phyloP scores from a whole-genome alignment of 108 stramenopile species.

The Conticribra guillardii region DNA sequence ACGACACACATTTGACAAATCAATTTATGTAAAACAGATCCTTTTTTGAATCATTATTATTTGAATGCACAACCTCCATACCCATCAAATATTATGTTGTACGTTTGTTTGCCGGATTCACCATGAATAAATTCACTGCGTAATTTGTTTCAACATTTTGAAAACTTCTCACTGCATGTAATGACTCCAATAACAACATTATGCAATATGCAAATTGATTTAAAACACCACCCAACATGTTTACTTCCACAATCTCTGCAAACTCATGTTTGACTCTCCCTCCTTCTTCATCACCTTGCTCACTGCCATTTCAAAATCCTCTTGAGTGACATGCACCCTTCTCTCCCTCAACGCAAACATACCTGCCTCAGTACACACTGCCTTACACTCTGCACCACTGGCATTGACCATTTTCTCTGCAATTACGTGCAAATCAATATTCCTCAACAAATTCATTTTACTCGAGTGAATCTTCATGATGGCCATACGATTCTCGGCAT shows the following conservation, averaged over 20 bases:
- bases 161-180: too few relatives aligned
- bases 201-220: too few relatives aligned
- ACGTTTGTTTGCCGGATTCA: too few relatives aligned
- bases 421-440: constrained; percentile 92
- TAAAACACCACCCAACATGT: too few relatives aligned
- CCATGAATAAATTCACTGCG: too few relatives aligned
- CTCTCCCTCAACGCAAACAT: constrained; percentile 99
- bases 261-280: constrained; percentile 91
- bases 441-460: constrained; percentile 97
- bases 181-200: too few relatives aligned
- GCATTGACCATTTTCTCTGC: constrained; percentile 96
- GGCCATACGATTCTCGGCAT: constrained; percentile 85
- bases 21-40: too few relatives aligned
- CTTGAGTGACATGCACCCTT: constrained; percentile 99
- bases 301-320: constrained; percentile 99
- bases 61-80: too few relatives aligned
- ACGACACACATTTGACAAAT: too few relatives aligned
- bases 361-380: constrained; percentile 99
- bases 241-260: constrained; percentile 99
- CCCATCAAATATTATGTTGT: too few relatives aligned
- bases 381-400: constrained; percentile 99
- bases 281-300: constrained; percentile 99
- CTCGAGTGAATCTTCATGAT: constrained; percentile 96
- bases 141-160: too few relatives aligned
- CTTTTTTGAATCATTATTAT: too few relatives aligned